phyloP scores from a whole-genome alignment of 345 rosid species.

The Triadica sebifera region DNA sequence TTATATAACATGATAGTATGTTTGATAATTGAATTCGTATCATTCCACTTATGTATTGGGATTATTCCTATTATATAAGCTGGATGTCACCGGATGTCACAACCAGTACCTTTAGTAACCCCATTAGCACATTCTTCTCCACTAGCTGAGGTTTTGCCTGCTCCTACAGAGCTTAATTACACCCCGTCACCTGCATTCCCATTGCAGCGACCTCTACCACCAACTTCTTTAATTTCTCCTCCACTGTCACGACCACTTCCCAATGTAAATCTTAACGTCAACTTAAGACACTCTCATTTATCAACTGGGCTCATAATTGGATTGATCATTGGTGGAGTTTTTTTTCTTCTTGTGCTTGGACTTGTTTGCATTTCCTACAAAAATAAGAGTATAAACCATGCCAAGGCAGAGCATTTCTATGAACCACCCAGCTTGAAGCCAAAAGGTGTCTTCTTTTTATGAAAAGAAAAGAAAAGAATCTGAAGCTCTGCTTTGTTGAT shows the following conservation, averaged over 20 bases:
- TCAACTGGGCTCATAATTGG: conserved; percentile 24
- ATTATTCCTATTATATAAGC: too few species aligned
- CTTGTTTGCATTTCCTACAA: conserved; percentile 17
- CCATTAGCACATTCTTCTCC: conserved; percentile 19
- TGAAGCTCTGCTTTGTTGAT: background rate
- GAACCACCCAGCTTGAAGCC: background rate
- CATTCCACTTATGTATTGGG: too few species aligned
- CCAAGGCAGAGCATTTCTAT: background rate
- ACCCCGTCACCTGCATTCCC: background rate
- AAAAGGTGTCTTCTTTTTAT: conserved; percentile 9
- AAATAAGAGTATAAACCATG: conserved; percentile 17
- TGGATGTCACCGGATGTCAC: too few species aligned
- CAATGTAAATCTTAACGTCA: conserved; percentile 19
- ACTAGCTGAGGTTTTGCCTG: background rate
- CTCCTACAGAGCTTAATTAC: background rate
- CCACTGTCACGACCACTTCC: conserved; percentile 12
- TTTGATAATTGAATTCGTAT: too few species aligned
- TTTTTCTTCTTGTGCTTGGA: conserved; percentile 28
- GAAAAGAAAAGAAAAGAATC: background rate
- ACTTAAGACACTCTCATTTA: conserved; percentile 13
- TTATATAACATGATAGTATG: too few species aligned
- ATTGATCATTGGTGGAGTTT: conserved; percentile 24
- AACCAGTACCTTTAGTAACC: conserved; percentile 3
- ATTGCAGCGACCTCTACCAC: background rate
- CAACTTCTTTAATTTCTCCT: background rate